phyloP scores from a whole-genome alignment of 345 rosid genomes.

The Salix caprea region DNA sequence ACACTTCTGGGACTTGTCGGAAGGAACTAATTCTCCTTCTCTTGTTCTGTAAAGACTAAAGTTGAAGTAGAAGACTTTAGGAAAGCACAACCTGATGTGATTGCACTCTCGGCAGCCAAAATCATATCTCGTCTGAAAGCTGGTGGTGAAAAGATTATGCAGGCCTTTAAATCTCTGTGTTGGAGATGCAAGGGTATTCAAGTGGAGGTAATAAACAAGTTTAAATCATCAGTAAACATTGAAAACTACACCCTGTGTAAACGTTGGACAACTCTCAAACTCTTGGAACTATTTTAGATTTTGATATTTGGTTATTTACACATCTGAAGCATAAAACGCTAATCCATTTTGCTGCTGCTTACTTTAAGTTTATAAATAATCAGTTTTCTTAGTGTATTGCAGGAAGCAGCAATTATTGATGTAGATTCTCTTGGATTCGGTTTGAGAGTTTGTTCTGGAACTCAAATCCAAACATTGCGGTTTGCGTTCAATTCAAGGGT shows the following conservation, averaged over 20 bases:
- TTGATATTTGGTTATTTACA: background rate
- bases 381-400: conserved; percentile 7
- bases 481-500: conserved; percentile 69
- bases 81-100: conserved; percentile 72
- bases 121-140: conserved; percentile 67
- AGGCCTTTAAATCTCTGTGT: conserved; percentile 74
- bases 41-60: conserved; percentile 38
- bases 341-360: background rate
- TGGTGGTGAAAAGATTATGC: conserved; percentile 53
- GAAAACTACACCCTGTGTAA: background rate
- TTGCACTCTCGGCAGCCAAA: conserved; percentile 64
- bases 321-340: background rate
- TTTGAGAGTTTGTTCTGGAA: conserved; percentile 79
- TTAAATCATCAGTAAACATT: background rate
- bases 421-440: conserved; percentile 83
- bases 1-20: background rate
- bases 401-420: conserved; percentile 67
- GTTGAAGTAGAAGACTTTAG: conserved; percentile 77
- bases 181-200: conserved; percentile 76
- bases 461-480: conserved; percentile 74
- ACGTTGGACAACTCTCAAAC: too few relatives aligned
- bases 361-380: background rate
- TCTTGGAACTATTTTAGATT: background rate
- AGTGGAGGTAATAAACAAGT: conserved; percentile 64
- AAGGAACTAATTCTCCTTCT: conserved; percentile 24